Conservation (phyloP, 768 basidiomycete species). For the Lyophyllum semitale region DNA sequence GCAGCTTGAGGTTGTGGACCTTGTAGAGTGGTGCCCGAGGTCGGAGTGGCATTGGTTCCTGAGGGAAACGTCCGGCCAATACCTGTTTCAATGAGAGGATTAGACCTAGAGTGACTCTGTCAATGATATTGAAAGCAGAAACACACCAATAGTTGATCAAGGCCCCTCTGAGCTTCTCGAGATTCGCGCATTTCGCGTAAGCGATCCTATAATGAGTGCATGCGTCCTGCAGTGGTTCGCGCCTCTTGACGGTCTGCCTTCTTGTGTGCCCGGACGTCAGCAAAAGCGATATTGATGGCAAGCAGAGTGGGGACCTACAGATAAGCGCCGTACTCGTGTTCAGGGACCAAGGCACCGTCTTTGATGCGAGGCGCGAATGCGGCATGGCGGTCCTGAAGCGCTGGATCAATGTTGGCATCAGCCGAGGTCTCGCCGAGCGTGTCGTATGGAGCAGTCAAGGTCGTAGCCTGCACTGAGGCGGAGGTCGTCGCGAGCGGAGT, state of each 20-base stretch:
- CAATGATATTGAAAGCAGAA: background rate
- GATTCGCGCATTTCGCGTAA: background rate
- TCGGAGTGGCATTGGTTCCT: no score
- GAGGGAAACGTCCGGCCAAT: no score
- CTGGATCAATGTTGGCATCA: conserved; percentile 5
- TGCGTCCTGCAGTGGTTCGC: background rate
- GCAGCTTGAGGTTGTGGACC: no score
- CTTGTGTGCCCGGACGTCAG: background rate
- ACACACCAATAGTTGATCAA: background rate
- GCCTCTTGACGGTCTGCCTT: background rate
- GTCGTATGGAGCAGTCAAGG: background rate
- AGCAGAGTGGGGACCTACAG: background rate
- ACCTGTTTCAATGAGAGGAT: no score
- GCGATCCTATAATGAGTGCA: background rate
- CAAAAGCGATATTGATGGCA: background rate
- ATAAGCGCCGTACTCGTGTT: background rate
- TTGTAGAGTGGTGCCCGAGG: no score
- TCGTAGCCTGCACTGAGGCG: background rate
- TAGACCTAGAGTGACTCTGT: background rate
- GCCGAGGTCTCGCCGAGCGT: background rate
- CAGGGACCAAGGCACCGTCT: background rate
- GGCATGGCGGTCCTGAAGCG: background rate
- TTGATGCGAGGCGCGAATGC: background rate
- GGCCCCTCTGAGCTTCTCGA: background rate
- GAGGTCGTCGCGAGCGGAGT: background rate